Evolutionary conservation across 306 rosid genomes (phyloP).

Genomic region (Acmispon strigosus): DNA sequence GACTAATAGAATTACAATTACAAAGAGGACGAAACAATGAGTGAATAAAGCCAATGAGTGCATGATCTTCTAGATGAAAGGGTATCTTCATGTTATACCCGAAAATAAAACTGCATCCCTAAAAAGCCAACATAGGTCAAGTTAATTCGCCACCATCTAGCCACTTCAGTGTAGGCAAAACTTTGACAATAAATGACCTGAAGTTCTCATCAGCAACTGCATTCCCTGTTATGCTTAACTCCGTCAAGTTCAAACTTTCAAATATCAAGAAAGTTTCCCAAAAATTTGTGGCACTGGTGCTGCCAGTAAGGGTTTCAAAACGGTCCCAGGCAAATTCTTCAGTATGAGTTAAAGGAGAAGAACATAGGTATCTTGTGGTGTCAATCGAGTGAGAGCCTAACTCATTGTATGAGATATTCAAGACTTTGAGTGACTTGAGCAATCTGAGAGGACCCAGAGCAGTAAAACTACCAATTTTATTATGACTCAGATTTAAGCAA

Average conservation of each 20-base stretch:
- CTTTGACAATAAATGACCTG: slow-evolving; percentile 47
- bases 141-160: slow-evolving; percentile 26
- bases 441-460: slow-evolving; percentile 63
- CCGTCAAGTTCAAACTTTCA: slow-evolving; percentile 51
- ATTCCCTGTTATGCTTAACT: slow-evolving; percentile 57
- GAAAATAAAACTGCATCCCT: slow-evolving; percentile 3
- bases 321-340: slow-evolving; percentile 53
- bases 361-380: slow-evolving; percentile 59
- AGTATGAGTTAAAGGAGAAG: slow-evolving; percentile 67
- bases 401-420: slow-evolving; percentile 68
- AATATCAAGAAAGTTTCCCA: slow-evolving; percentile 77
- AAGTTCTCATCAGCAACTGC: slow-evolving; percentile 49
- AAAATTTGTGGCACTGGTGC: slow-evolving; percentile 21
- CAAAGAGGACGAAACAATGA: background rate
- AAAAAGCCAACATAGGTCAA: slow-evolving; percentile 8
- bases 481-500: slow-evolving; percentile 69
- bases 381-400: slow-evolving; percentile 63
- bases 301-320: slow-evolving; percentile 25
- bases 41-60: slow-evolving; percentile 1
- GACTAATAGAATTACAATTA: background rate
- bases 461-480: slow-evolving; percentile 62
- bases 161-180: slow-evolving; percentile 41
- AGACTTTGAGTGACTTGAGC: slow-evolving; percentile 52
- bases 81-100: background rate
- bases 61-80: background rate